phyloP scores from a whole-genome alignment of 2,329 filamentous ascomycete species.

The Aspergillus pseudoglaucus region DNA sequence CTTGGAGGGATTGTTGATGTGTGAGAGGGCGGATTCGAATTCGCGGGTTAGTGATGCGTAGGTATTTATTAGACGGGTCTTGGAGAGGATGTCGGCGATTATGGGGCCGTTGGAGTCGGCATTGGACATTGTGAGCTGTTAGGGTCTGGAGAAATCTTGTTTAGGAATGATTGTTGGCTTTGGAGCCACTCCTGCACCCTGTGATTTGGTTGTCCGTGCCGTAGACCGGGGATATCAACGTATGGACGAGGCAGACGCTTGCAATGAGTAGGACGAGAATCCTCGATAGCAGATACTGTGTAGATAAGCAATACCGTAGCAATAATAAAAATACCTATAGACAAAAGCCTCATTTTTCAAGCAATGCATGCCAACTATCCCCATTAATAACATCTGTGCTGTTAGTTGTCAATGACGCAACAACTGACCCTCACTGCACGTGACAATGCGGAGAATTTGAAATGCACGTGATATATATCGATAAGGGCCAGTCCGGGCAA shows the following conservation, averaged over 20 bases:
- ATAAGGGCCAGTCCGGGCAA: constrained; percentile 13
- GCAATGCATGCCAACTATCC: neutral
- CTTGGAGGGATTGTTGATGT: constrained; percentile 58
- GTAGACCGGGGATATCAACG: constrained; percentile 11
- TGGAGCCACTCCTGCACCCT: constrained; percentile 15
- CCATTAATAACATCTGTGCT: neutral
- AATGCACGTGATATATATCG: constrained; percentile 9
- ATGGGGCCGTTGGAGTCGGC: constrained; percentile 46
- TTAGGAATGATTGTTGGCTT: constrained; percentile 16
- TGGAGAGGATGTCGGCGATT: constrained; percentile 77
- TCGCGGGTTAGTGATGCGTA: constrained; percentile 78
- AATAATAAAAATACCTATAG: neutral
- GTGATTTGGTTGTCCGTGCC: constrained; percentile 7
- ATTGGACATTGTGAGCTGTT: neutral
- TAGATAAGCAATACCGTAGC: constrained; percentile 7
- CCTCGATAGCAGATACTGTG: constrained; percentile 9
- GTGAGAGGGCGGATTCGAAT: constrained; percentile 59
- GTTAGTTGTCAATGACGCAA: constrained; percentile 15
- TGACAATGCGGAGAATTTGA: constrained; percentile 5
- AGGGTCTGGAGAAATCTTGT: neutral
- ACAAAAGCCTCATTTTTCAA: too few relatives aligned
- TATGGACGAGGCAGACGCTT: constrained; percentile 16
- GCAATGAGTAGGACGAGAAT: constrained; percentile 2
- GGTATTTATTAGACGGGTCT: constrained; percentile 70
- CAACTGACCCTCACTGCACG: constrained; percentile 7